A percentile compares a stretch with the other conserved stretches of the same genome.
phyloP scores from a whole-genome alignment of 352 stramenopile species.

The Sclerospora graminicola region DNA sequence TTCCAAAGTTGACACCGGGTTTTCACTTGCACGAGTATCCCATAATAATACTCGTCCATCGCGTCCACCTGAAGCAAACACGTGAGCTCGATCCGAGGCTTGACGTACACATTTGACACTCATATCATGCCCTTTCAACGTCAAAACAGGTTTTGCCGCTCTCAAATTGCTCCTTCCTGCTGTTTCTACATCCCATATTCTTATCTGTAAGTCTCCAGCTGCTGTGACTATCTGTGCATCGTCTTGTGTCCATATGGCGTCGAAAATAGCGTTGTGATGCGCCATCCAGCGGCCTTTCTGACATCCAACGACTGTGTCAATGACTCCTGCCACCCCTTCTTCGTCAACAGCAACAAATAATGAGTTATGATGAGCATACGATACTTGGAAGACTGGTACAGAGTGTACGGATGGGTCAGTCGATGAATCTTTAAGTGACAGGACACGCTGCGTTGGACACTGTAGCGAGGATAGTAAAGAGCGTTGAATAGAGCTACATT shows the following conservation, averaged over 20 bases:
- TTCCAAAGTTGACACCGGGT: constrained; percentile 20
- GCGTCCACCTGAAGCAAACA: constrained; percentile 48
- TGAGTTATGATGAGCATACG: constrained; percentile 21
- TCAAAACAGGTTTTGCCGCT: constrained; percentile 16
- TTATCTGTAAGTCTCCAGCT: constrained; percentile 42
- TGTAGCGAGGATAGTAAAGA: constrained; percentile 28
- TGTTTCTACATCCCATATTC: constrained; percentile 47
- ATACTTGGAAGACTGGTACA: constrained; percentile 42
- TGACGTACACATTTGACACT: constrained; percentile 74
- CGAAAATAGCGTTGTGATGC: constrained; percentile 66
- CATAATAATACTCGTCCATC: constrained; percentile 58
- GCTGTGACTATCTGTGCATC: constrained; percentile 43
- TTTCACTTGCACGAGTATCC: constrained; percentile 28
- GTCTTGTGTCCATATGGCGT: constrained; percentile 47
- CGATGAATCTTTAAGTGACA: constrained; percentile 8
- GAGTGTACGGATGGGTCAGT: constrained; percentile 6
- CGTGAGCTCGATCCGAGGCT: constrained; percentile 13
- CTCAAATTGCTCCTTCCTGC: background rate
- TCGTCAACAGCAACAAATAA: constrained; percentile 46
- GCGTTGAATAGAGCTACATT: constrained; percentile 10
- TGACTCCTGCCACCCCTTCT: constrained; percentile 37
- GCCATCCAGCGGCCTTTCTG: constrained; percentile 32
- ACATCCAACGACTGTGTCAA: constrained; percentile 16
- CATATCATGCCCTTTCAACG: constrained; percentile 41
- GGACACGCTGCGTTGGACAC: constrained; percentile 15